Conservation (phyloP, 176 grass and related monocot species). For the Pontederia crassipes region DNA sequence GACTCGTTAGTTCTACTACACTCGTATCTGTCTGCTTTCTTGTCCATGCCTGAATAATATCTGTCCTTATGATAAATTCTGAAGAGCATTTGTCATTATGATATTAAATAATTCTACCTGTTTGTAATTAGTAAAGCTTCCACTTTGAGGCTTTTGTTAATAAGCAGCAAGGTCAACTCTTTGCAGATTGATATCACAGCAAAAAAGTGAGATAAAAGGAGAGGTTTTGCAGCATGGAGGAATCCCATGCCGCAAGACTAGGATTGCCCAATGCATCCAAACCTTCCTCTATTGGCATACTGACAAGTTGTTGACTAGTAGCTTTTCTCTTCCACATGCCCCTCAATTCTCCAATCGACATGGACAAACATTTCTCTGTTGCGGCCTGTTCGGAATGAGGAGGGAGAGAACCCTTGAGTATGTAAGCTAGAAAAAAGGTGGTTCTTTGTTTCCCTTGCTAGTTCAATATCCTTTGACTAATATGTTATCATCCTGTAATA, state of each 20-base stretch:
- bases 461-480: too few species aligned
- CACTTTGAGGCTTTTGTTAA: slow-evolving; percentile 19
- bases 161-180: slow-evolving; percentile 92
- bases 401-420: too few species aligned
- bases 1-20: background rate
- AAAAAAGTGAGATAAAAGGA: background rate
- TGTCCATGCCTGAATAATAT: background rate
- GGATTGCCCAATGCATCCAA: slow-evolving; percentile 56
- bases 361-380: too few species aligned
- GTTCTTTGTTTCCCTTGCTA: too few species aligned
- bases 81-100: background rate
- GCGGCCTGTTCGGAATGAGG: too few species aligned
- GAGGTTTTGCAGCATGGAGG: slow-evolving; percentile 16
- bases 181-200: too few species aligned
- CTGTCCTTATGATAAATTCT: background rate
- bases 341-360: too few species aligned
- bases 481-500: too few species aligned
- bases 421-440: too few species aligned
- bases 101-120: too few species aligned
- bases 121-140: background rate
- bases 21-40: background rate
- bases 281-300: slow-evolving; percentile 50
- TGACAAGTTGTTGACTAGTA: slow-evolving; percentile 37
- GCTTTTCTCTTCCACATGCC: slow-evolving; percentile 18
- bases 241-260: slow-evolving; percentile 76